Conservation (phyloP, 2,329 filamentous ascomycete genomes). For the Akanthomyces dipterigenus region DNA sequence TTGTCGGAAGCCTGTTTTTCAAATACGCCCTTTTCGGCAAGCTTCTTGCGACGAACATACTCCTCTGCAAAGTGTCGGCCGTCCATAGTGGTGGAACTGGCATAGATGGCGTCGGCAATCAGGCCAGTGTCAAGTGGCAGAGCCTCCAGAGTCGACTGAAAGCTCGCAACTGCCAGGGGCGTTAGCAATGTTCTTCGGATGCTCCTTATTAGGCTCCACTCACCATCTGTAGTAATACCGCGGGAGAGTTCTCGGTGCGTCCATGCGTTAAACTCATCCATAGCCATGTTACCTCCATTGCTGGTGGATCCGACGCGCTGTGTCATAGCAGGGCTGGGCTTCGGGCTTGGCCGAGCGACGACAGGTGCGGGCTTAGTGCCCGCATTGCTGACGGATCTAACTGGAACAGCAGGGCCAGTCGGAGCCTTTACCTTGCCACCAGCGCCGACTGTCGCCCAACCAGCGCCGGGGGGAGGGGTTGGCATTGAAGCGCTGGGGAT, state of each 20-base stretch:
- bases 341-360: conserved; percentile 43
- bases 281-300: conserved; percentile 44
- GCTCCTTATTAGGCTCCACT: conserved; percentile 23
- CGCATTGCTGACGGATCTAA: conserved; percentile 37
- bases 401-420: conserved; percentile 46
- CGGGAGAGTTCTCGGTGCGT: conserved; percentile 70
- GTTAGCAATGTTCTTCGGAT: not conserved
- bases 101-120: conserved; percentile 86
- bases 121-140: conserved; percentile 73
- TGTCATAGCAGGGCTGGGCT: conserved; percentile 32
- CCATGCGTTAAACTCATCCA: conserved; percentile 95
- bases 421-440: conserved; percentile 85
- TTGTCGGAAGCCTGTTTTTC: conserved; percentile 62
- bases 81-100: conserved; percentile 81
- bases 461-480: conserved; percentile 40
- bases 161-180: conserved; percentile 59
- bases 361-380: conserved; percentile 36
- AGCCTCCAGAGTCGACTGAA: conserved; percentile 67
- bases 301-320: conserved; percentile 24
- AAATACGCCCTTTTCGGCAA: conserved; percentile 85
- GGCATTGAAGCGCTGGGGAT: conserved; percentile 22
- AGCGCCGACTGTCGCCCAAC: conserved; percentile 94
- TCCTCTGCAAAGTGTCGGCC: conserved; percentile 90
- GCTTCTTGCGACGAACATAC: conserved; percentile 85
- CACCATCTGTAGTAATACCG: conserved; percentile 55